Percentiles rank a stretch among this genome's conserved stretches.
These are phyloP conservation scores for Melastoma malabathricum DNA, from an alignment of 345 rosid species.

Conservation along the genomic window DNA sequence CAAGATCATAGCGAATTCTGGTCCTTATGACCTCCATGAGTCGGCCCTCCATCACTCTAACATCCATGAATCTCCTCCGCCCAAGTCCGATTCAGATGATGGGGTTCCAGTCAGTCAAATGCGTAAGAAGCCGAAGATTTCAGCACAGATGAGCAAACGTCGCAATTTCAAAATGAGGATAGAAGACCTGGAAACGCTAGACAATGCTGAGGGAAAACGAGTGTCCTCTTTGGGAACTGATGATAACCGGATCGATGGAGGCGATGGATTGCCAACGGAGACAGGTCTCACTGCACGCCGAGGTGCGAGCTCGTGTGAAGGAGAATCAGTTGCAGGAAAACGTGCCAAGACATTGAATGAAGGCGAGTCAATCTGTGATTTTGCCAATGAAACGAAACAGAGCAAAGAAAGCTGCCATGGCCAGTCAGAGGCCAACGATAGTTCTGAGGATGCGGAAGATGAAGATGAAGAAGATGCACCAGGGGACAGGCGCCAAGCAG, in stretches of 20 bases:
- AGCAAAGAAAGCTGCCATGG: background rate
- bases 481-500: conserved; percentile 24
- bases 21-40: background rate
- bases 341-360: conserved; percentile 17
- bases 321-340: no score
- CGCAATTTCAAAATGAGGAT: conserved; percentile 26
- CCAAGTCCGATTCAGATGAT: conserved; percentile 5
- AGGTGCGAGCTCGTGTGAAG: background rate
- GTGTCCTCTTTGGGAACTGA: background rate
- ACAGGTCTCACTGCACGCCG: background rate
- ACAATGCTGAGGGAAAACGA: background rate
- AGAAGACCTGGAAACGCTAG: conserved; percentile 1
- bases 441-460: conserved; percentile 23
- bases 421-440: conserved; percentile 22
- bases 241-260: background rate
- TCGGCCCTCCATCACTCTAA: background rate
- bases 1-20: conserved; percentile 8
- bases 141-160: conserved; percentile 32
- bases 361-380: background rate
- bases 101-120: background rate
- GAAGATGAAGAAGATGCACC: conserved; percentile 24
- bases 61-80: conserved; percentile 9
- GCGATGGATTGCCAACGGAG: background rate
- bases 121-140: conserved; percentile 12
- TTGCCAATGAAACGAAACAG: background rate